These are phyloP conservation scores for Cyclotella sp. DNA, from an alignment of 108 stramenopile species.

Conservation along the genomic window DNA sequence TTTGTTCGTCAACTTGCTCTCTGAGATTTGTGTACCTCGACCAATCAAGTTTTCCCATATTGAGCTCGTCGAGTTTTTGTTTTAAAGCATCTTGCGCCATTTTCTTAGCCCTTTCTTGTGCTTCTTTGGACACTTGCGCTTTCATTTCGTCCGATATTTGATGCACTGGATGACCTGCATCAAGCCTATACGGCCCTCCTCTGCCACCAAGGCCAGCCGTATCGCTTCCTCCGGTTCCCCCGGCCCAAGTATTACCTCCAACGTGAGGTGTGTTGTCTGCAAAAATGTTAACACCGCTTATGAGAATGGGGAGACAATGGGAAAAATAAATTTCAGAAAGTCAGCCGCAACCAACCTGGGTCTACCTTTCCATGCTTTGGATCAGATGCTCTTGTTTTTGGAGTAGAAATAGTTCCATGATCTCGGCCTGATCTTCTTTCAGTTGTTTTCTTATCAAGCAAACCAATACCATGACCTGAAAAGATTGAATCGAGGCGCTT, in stretches of 20 bases:
- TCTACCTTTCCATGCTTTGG: slow-evolving; percentile 75
- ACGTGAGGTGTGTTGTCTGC: slow-evolving; percentile 74
- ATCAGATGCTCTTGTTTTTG: slow-evolving; percentile 34
- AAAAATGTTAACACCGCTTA: not conserved
- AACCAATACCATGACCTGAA: slow-evolving; percentile 51
- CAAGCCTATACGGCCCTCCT: slow-evolving; percentile 92
- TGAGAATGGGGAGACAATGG: not conserved
- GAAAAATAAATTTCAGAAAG: not conserved
- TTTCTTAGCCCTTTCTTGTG: slow-evolving; percentile 58
- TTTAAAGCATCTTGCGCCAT: slow-evolving; percentile 78
- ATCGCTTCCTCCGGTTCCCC: slow-evolving; percentile 48
- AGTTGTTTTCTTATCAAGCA: slow-evolving; percentile 20
- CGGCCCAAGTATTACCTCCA: slow-evolving; percentile 91
- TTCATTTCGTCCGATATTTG: slow-evolving; percentile 90
- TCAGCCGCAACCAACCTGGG: slow-evolving; percentile 2
- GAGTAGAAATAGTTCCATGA: slow-evolving; percentile 41
- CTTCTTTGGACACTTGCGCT: slow-evolving; percentile 81
- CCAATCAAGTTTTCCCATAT: slow-evolving; percentile 84
- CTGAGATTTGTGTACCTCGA: slow-evolving; percentile 68
- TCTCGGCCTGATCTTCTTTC: slow-evolving; percentile 1
- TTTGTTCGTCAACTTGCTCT: slow-evolving; percentile 60
- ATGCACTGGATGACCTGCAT: slow-evolving; percentile 84
- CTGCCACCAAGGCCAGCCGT: slow-evolving; percentile 92
- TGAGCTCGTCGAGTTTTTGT: slow-evolving; percentile 73
- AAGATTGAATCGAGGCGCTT: slow-evolving; percentile 60